Conservation (phyloP, 1,284 basidiomycete species). For the Gastroboletus turbinatus region DNA sequence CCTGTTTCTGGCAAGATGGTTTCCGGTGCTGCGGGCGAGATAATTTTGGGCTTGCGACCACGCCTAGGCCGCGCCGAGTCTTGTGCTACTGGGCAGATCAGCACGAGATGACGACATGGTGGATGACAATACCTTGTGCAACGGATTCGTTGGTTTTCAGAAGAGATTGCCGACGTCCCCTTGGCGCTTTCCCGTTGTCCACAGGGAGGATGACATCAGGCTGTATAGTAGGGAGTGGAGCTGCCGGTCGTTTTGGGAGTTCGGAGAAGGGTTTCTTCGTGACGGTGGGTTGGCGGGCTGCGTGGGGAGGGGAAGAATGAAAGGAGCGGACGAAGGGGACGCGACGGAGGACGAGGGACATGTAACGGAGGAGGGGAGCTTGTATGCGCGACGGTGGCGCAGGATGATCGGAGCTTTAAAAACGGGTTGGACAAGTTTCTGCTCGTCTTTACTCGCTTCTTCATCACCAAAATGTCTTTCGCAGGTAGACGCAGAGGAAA, state of each 20-base stretch:
- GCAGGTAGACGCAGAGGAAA: conserved; percentile 87
- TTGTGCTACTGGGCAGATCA: conserved; percentile 3
- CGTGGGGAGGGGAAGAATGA: conserved; percentile 8
- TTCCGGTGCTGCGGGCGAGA: background rate
- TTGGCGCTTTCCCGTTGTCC: background rate
- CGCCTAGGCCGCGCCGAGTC: conserved; percentile 14
- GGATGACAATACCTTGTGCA: conserved; percentile 9
- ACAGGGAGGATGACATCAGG: background rate
- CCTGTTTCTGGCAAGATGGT: background rate
- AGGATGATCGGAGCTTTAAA: conserved; percentile 40
- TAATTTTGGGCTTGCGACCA: conserved; percentile 20
- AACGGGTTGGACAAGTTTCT: conserved; percentile 33
- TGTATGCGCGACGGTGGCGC: conserved; percentile 37
- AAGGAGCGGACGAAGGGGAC: conserved; percentile 12
- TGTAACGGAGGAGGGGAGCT: conserved; percentile 9
- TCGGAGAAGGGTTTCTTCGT: conserved; percentile 57
- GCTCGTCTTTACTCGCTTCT: conserved; percentile 27
- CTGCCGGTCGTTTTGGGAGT: conserved; percentile 45
- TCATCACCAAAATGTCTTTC: conserved; percentile 64
- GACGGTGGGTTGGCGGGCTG: conserved; percentile 24
- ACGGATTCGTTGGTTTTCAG: background rate
- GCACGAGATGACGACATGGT: background rate
- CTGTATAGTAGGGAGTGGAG: background rate
- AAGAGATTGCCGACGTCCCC: conserved; percentile 1
- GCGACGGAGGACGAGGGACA: conserved; percentile 23